Percentiles rank a stretch among this genome's conserved stretches.
phyloP scores from a whole-genome alignment of 116 monocot species.

The Cymodocea nodosa region DNA sequence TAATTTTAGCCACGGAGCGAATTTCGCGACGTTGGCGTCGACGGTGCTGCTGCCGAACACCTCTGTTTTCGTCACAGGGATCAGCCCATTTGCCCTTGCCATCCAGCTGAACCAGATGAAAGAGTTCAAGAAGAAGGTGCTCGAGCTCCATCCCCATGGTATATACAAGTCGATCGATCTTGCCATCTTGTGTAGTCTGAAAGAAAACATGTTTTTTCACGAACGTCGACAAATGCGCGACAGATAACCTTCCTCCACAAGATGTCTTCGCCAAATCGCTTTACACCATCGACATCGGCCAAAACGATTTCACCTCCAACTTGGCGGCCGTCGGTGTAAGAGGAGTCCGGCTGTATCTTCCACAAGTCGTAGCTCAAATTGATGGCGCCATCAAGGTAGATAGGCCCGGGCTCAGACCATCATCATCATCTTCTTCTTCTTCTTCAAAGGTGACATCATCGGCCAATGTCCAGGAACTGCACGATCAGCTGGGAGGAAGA shows the following conservation, averaged over 20 bases:
- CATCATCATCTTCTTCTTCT: too few species aligned
- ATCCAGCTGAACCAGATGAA: constrained; percentile 89
- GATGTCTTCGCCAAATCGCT: constrained; percentile 34
- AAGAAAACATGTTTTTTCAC: neutral
- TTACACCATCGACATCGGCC: constrained; percentile 76
- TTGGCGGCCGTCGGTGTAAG: constrained; percentile 25
- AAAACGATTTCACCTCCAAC: constrained; percentile 77
- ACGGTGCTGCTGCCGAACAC: constrained; percentile 78
- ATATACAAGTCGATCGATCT: neutral
- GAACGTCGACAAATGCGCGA: too few species aligned
- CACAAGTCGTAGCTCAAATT: constrained; percentile 55
- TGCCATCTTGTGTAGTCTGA: neutral
- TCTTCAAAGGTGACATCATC: too few species aligned
- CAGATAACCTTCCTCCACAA: constrained; percentile 40
- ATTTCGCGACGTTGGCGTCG: constrained; percentile 80
- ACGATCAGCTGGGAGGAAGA: constrained; percentile 44
- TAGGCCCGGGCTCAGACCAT: too few species aligned
- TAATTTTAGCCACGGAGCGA: constrained; percentile 65
- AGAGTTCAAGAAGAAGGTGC: constrained; percentile 24
- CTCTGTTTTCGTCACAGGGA: constrained; percentile 53
- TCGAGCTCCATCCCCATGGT: constrained; percentile 20
- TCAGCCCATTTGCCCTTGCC: constrained; percentile 63
- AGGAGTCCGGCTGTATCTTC: constrained; percentile 40
- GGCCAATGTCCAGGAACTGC: constrained; percentile 33
- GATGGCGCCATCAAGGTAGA: constrained; percentile 45